Percentiles rank a stretch among this genome's conserved stretches.
Evolutionary conservation across 1,284 basidiomycete species (phyloP).

Genomic region (Schizophyllum commune): DNA sequence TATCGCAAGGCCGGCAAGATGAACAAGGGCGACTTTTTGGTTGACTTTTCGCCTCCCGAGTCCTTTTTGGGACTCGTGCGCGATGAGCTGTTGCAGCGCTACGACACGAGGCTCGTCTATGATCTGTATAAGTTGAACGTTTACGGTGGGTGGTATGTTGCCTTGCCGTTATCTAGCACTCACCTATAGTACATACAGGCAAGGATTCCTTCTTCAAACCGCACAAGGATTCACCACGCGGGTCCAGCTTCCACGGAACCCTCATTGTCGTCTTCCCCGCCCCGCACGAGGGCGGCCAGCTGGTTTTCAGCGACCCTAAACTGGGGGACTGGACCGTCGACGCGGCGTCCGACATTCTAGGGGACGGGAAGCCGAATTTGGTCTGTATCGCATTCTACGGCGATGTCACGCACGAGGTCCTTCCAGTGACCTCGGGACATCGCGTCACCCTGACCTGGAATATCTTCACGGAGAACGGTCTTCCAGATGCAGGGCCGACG

Average conservation of each 20-base stretch:
- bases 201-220: constrained; percentile 23
- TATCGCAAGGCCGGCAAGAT: constrained; percentile 20
- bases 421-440: constrained; percentile 28
- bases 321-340: not conserved
- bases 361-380: constrained; percentile 10
- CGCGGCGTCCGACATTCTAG: not conserved
- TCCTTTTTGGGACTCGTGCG: constrained; percentile 12
- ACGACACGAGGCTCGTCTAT: constrained; percentile 11
- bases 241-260: constrained; percentile 23
- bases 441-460: constrained; percentile 35
- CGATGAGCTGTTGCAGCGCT: constrained; percentile 13
- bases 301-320: constrained; percentile 22
- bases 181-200: constrained; percentile 8
- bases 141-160: not conserved
- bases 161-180: not conserved
- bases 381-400: constrained; percentile 32
- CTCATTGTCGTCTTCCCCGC: constrained; percentile 7
- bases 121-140: constrained; percentile 21
- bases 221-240: constrained; percentile 22
- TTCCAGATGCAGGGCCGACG: not conserved
- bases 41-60: constrained; percentile 14
- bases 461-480: constrained; percentile 18
- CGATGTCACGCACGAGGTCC: constrained; percentile 37
- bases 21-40: constrained; percentile 11
- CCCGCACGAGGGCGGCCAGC: constrained; percentile 27